Conservation (phyloP, 108 stramenopile genomes). For the Fragilaria crotonensis region DNA sequence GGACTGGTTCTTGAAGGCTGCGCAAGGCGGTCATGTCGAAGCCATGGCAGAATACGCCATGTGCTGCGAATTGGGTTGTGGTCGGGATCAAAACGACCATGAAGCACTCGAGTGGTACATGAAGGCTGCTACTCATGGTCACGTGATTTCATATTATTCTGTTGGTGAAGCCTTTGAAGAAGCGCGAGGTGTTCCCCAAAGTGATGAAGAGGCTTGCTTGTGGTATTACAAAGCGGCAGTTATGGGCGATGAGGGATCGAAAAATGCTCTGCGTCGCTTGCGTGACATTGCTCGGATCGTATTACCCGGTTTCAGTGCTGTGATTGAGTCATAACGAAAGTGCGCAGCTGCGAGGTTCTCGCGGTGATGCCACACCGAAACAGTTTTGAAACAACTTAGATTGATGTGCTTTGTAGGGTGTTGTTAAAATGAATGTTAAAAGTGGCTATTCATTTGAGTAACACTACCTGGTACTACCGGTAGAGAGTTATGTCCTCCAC, state of each 20-base stretch:
- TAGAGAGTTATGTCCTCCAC: no score
- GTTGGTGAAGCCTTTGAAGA: slow-evolving; percentile 84
- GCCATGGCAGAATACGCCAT: slow-evolving; percentile 82
- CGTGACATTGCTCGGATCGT: slow-evolving; percentile 82
- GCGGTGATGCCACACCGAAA: no score
- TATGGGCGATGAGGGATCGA: slow-evolving; percentile 68
- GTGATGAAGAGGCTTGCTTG: slow-evolving; percentile 76
- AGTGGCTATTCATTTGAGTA: no score
- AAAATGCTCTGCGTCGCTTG: slow-evolving; percentile 62
- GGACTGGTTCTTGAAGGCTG: slow-evolving; percentile 74
- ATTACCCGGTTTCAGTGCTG: slow-evolving; percentile 47
- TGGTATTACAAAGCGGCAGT: slow-evolving; percentile 85
- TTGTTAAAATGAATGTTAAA: no score
- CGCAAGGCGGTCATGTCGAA: slow-evolving; percentile 60
- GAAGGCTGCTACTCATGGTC: slow-evolving; percentile 68
- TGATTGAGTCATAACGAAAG: background rate
- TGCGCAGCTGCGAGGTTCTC: no score
- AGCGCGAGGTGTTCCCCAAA: slow-evolving; percentile 71
- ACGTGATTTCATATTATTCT: slow-evolving; percentile 58
- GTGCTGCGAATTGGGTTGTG: slow-evolving; percentile 82
- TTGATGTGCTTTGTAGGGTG: no score
- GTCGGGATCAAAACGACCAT: slow-evolving; percentile 67
- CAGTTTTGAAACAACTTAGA: no score
- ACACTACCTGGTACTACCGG: no score
- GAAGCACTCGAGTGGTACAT: slow-evolving; percentile 82